These are phyloP conservation scores for Centaurea solstitialis DNA, from an alignment of 129 eudicot species.

Conservation along the genomic window DNA sequence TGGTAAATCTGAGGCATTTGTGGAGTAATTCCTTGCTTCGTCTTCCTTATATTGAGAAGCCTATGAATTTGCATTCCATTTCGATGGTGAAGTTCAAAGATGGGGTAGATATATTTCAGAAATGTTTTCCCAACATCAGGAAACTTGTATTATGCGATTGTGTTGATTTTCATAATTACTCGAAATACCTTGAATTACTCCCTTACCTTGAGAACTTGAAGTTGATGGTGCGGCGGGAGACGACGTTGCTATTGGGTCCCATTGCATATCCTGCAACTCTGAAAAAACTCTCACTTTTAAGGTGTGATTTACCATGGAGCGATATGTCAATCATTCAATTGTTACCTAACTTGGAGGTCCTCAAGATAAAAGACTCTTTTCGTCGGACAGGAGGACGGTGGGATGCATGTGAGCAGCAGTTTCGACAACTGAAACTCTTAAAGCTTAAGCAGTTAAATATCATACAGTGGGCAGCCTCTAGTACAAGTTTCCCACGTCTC, in stretches of 20 bases:
- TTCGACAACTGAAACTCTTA: too few species aligned
- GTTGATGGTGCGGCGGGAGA: too few species aligned
- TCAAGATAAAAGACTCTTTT: background rate
- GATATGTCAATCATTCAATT: background rate
- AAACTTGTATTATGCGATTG: background rate
- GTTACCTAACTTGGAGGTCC: conserved; percentile 7
- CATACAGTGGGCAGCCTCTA: too few species aligned
- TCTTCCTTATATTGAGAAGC: too few species aligned
- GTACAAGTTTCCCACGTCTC: too few species aligned
- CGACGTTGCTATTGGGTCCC: too few species aligned
- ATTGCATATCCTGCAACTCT: background rate
- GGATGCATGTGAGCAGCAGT: too few species aligned
- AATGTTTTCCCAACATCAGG: background rate
- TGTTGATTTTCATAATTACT: too few species aligned
- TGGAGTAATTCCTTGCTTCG: background rate
- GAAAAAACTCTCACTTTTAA: background rate
- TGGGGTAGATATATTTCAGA: too few species aligned
- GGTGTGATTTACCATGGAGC: background rate
- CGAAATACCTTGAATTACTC: background rate
- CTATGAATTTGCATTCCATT: background rate
- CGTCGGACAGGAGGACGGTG: background rate
- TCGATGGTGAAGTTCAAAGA: background rate
- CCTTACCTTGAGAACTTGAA: background rate
- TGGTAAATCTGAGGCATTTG: background rate
- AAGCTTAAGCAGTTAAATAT: too few species aligned